Conservation (phyloP, 495 filamentous ascomycete genomes). For the Penicillium alfredii region DNA sequence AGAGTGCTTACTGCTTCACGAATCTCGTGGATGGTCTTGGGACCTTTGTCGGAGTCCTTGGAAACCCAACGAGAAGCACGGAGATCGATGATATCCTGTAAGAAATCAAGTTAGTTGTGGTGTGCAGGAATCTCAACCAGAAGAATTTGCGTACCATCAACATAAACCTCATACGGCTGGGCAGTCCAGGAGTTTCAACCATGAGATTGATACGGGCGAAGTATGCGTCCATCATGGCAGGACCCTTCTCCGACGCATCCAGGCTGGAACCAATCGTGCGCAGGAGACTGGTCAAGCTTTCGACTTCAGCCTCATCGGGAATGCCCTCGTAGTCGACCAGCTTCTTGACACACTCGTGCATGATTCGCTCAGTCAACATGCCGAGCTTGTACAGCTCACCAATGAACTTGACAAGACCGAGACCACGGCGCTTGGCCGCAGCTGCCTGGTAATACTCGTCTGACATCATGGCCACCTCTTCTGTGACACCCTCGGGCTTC, state of each 20-base stretch:
- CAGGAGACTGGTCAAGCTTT: conserved; percentile 87
- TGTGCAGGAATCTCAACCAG: neutral
- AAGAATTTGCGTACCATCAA: conserved; percentile 57
- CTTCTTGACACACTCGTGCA: conserved; percentile 98
- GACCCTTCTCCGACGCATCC: conserved; percentile 73
- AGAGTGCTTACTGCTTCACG: conserved; percentile 62
- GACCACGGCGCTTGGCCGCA: conserved; percentile 91
- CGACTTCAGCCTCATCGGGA: conserved; percentile 92
- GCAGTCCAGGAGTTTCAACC: conserved; percentile 67
- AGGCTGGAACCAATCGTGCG: conserved; percentile 85
- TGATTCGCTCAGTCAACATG: conserved; percentile 98
- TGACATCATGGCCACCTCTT: conserved; percentile 77
- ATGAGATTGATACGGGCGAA: conserved; percentile 79
- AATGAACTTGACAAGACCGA: conserved; percentile 98
- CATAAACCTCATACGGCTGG: conserved; percentile 90
- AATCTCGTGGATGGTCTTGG: conserved; percentile 92
- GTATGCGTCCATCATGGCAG: conserved; percentile 85
- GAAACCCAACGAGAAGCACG: conserved; percentile 67
- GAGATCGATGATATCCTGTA: conserved; percentile 77
- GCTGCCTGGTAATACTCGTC: conserved; percentile 97
- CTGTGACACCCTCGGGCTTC: conserved; percentile 67
- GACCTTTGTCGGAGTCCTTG: conserved; percentile 84
- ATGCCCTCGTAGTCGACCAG: conserved; percentile 90
- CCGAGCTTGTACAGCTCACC: conserved; percentile 97
- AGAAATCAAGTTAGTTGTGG: conserved; percentile 5